Evolutionary conservation across 2,329 filamentous ascomycete species (phyloP).

Genomic region (Sarocladiaceae sp.): DNA sequence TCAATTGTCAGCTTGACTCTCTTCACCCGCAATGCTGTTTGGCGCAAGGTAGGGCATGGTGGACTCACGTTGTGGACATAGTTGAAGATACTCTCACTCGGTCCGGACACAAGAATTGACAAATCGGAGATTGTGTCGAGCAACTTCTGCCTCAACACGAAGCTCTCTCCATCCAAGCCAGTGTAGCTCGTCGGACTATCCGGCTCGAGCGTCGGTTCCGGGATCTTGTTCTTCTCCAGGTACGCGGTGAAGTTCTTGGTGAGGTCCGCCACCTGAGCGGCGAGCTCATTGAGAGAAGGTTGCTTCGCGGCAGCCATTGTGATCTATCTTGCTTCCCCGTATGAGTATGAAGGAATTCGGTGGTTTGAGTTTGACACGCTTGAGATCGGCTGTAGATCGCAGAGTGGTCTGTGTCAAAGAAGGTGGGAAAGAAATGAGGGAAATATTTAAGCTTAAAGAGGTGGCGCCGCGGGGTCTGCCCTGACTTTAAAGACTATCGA

Average conservation of each 20-base stretch:
- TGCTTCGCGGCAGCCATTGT: constrained; percentile 24
- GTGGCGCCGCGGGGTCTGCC: no score
- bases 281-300: constrained; percentile 37
- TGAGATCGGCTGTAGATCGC: no score
- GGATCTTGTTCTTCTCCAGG: constrained; percentile 37
- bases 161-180: constrained; percentile 36
- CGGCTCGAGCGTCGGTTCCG: constrained; percentile 35
- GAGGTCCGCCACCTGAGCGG: constrained; percentile 40
- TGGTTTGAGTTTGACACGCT: no score
- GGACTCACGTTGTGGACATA: constrained; percentile 34
- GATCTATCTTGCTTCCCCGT: no score
- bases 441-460: constrained; percentile 1
- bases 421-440: neutral
- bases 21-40: neutral
- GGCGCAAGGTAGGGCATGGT: neutral
- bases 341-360: no score
- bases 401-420: no score
- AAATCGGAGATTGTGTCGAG: constrained; percentile 42
- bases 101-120: constrained; percentile 41
- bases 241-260: constrained; percentile 34
- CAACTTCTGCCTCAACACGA: constrained; percentile 38
- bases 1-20: neutral
- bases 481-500: no score
- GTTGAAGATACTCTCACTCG: constrained; percentile 46
- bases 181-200: constrained; percentile 39